Evolutionary conservation across 2,329 filamentous ascomycete species (phyloP), one percentile per base, ranked within the genome.

Genomic region (Macrophomina phaseolina): DNA sequence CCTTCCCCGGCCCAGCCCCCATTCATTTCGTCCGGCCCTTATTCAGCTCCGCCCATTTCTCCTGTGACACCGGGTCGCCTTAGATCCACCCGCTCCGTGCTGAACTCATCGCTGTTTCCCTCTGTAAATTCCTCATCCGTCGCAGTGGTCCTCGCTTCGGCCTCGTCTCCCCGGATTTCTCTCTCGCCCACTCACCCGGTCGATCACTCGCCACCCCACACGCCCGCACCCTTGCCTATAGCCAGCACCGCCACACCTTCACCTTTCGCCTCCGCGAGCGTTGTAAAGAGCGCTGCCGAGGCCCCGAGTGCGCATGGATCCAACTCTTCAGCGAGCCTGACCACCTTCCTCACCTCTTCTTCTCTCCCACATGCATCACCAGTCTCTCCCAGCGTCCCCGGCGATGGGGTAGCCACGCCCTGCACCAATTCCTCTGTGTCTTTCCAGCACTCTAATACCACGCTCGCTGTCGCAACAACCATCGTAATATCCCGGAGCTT

Each of bases 351-450:
- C 56, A 32, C 38, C 30, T 38, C 30, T 23, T 40, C 32, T 11
- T 61, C 36, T 30, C 32, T 30, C 12, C 58, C 58, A 49, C n/a
- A 62, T 62, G 58, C 58, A 62, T 62, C 58, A 62, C 16, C 58
- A 28, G 7, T 49, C 1, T 48, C 42, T 28, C 34, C 23, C 42
- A 62, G 4, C 32, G 14, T 11, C 58, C 58, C 45, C 32, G 45
- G 58, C 42, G 16, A 62, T 62, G 58, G 58, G 58, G 58, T 49
- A 49, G 30, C 45, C 18, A 38, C 58, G 30, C 45, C 30, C 58
- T 40, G 11, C 12, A 14, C 16, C 5, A 62, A 48, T 9, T 30
- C 11, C 32, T 62, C 42, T 8, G 34, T 45, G n/a, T 36, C 32
- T 51, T 62, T 18, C 45, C 49, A 5, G 12, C 2, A 16, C 23